Conservation (phyloP, 805 yeast genomes). For the Candida saitoana region DNA sequence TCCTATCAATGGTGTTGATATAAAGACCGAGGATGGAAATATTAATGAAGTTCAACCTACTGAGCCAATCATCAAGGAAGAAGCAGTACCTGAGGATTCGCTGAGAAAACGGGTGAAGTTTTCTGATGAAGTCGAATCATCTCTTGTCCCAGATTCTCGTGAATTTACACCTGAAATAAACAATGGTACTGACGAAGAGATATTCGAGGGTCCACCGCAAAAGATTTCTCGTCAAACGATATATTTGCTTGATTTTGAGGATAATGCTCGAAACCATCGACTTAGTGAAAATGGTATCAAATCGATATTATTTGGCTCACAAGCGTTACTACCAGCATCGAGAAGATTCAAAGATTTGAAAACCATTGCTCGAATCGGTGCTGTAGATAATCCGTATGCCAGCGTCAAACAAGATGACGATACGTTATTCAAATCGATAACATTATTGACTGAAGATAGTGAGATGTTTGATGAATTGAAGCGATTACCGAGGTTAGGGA, state of each 20-base stretch:
- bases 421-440: constrained; percentile 29
- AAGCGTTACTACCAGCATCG: constrained; percentile 48
- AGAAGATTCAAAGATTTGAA: constrained; percentile 54
- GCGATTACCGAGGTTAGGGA: constrained; percentile 61
- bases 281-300: constrained; percentile 26
- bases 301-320: constrained; percentile 55
- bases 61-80: constrained; percentile 3
- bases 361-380: constrained; percentile 42
- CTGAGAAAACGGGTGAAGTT: constrained; percentile 19
- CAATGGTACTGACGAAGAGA: constrained; percentile 11
- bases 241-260: constrained; percentile 48
- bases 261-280: constrained; percentile 21
- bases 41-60: no score
- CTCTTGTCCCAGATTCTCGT: constrained; percentile 5
- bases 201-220: constrained; percentile 68
- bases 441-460: constrained; percentile 32
- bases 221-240: constrained; percentile 53
- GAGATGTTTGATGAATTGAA: constrained; percentile 39
- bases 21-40: no score
- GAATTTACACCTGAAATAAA: constrained; percentile 8
- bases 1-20: no score
- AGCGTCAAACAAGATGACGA: constrained; percentile 29
- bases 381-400: constrained; percentile 36
- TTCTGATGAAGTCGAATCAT: constrained; percentile 15
- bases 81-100: neutral